A percentile compares a stretch with the other conserved stretches of the same genome.
These are phyloP conservation scores for Ambrosiella cleistominuta DNA, from an alignment of 2,329 filamentous ascomycete species.

Conservation along the genomic window DNA sequence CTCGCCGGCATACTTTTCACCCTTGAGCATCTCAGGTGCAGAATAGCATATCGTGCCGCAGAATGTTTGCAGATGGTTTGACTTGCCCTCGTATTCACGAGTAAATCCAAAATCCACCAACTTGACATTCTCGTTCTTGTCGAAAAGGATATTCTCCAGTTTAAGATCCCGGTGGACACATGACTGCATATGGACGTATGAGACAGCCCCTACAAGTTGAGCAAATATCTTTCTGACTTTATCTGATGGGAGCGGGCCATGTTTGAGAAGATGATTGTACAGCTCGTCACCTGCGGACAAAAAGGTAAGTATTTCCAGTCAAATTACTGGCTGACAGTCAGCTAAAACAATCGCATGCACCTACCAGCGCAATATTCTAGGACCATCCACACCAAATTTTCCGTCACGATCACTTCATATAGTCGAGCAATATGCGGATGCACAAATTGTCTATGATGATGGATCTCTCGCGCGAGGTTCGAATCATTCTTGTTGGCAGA, in stretches of 20 bases:
- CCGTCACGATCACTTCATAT: constrained; percentile 96
- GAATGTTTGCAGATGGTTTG: constrained; percentile 90
- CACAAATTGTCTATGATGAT: constrained; percentile 93
- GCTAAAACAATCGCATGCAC: constrained; percentile 14
- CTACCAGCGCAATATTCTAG: constrained; percentile 88
- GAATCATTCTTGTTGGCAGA: constrained; percentile 91
- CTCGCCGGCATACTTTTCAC: constrained; percentile 92
- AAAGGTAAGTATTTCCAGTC: not conserved
- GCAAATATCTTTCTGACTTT: constrained; percentile 94
- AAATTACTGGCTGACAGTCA: not conserved
- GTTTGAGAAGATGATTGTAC: constrained; percentile 82
- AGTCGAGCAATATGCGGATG: constrained; percentile 92
- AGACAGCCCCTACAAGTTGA: constrained; percentile 84
- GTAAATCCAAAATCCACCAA: constrained; percentile 97
- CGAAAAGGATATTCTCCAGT: constrained; percentile 58
- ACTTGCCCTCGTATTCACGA: constrained; percentile 85
- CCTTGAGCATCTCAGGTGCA: constrained; percentile 94
- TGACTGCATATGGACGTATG: constrained; percentile 84
- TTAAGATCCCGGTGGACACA: constrained; percentile 96
- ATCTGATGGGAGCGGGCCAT: constrained; percentile 65
- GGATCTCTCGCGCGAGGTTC: constrained; percentile 92
- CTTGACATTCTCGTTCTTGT: constrained; percentile 95
- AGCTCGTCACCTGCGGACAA: constrained; percentile 62
- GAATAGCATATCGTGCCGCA: constrained; percentile 97
- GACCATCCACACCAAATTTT: constrained; percentile 86